Evolutionary conservation across 441 rosid species (phyloP).

Genomic region (Sinapis alba): DNA sequence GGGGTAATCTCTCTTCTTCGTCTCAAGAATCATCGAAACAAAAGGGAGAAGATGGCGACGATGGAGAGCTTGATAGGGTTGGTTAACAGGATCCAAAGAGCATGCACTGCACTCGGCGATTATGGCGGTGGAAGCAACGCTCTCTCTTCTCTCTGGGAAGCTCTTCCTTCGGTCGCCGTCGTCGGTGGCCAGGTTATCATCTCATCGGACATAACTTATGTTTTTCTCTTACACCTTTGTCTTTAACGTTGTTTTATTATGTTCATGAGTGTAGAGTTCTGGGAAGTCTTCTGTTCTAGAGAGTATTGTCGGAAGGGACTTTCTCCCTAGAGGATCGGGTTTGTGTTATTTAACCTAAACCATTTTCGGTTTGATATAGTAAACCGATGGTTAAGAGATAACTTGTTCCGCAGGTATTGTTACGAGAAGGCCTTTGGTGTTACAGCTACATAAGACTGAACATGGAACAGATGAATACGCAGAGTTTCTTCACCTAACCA

Average conservation of each 20-base stretch:
- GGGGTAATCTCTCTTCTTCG: not conserved
- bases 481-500: slow-evolving; percentile 76
- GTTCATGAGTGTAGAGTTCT: slow-evolving; percentile 61
- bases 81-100: slow-evolving; percentile 81
- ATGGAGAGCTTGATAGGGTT: slow-evolving; percentile 95
- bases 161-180: slow-evolving; percentile 94
- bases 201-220: not conserved
- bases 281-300: slow-evolving; percentile 89
- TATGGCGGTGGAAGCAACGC: slow-evolving; percentile 68
- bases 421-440: slow-evolving; percentile 81
- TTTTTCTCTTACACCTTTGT: not conserved
- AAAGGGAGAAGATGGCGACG: slow-evolving; percentile 50
- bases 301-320: slow-evolving; percentile 88
- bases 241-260: slow-evolving; percentile 1
- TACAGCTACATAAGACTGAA: slow-evolving; percentile 78
- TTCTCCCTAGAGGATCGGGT: slow-evolving; percentile 93
- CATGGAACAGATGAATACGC: slow-evolving; percentile 69
- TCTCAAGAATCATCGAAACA: not conserved
- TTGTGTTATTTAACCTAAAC: slow-evolving; percentile 7
- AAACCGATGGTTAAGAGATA: not conserved
- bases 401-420: slow-evolving; percentile 63
- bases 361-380: not conserved
- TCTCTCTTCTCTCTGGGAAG: slow-evolving; percentile 89
- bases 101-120: slow-evolving; percentile 87
- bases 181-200: slow-evolving; percentile 86